A percentile compares a stretch with the other conserved stretches of the same genome.
Evolutionary conservation across 441 rosid species (phyloP).

Genomic region (Bruguiera hainesii): DNA sequence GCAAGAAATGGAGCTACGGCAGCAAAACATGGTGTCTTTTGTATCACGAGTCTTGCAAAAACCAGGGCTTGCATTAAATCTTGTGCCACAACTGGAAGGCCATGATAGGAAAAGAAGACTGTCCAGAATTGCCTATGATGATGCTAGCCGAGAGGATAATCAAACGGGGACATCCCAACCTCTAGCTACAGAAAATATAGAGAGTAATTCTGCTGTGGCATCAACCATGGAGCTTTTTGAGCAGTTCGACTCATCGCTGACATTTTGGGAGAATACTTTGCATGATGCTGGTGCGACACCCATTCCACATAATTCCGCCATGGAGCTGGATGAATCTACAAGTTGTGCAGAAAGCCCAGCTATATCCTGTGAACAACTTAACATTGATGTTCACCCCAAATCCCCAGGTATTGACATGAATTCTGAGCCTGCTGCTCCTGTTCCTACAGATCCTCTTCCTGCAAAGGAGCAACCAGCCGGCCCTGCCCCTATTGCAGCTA

Average conservation of each 20-base stretch:
- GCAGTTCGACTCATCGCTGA: slow-evolving; percentile 61
- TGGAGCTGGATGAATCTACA: slow-evolving; percentile 71
- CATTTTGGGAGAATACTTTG: slow-evolving; percentile 63
- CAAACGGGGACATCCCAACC: slow-evolving; percentile 28
- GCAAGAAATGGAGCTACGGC: slow-evolving; percentile 51
- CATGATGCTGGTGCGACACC: slow-evolving; percentile 33
- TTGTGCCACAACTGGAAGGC: slow-evolving; percentile 47
- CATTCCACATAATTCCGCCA: slow-evolving; percentile 28
- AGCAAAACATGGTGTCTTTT: slow-evolving; percentile 49
- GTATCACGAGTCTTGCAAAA: slow-evolving; percentile 54
- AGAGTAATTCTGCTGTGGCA: slow-evolving; percentile 28
- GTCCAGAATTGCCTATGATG: slow-evolving; percentile 47
- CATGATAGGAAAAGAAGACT: slow-evolving; percentile 72
- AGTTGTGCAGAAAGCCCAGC: slow-evolving; percentile 69
- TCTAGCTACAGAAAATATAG: slow-evolving; percentile 30
- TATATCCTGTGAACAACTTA: slow-evolving; percentile 50
- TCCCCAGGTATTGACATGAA: slow-evolving; percentile 85
- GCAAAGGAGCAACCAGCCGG: slow-evolving; percentile 36
- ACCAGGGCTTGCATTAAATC: slow-evolving; percentile 60
- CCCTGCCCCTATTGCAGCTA: slow-evolving; percentile 31
- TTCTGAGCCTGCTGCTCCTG: slow-evolving; percentile 49
- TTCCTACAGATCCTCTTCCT: slow-evolving; percentile 32
- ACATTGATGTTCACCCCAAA: slow-evolving; percentile 41
- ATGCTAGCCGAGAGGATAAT: slow-evolving; percentile 41
- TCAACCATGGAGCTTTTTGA: slow-evolving; percentile 48